phyloP scores from a whole-genome alignment of 2,329 filamentous ascomycete species.

The Aspergillus ibericus region DNA sequence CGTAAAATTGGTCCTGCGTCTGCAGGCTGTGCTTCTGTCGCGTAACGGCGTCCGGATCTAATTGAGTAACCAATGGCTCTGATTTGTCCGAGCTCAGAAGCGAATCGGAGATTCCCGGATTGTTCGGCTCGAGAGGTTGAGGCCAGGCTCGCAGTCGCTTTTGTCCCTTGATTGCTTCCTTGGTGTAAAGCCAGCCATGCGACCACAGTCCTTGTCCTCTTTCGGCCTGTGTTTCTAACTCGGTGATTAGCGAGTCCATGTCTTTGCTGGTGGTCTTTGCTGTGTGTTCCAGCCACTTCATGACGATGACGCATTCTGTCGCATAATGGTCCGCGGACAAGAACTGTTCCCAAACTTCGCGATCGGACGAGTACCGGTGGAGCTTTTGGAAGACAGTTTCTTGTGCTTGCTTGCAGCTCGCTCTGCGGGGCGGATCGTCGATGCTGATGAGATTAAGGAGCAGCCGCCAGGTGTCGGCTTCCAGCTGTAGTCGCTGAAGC shows the following conservation, averaged over 20 bases:
- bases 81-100: conserved; percentile 60
- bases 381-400: conserved; percentile 44
- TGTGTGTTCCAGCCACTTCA: conserved; percentile 83
- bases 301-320: conserved; percentile 73
- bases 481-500: conserved; percentile 68
- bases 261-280: conserved; percentile 67
- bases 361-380: conserved; percentile 59
- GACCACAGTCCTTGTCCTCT: conserved; percentile 75
- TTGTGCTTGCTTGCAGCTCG: conserved; percentile 41
- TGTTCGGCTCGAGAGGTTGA: conserved; percentile 64
- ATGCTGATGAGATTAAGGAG: conserved; percentile 72
- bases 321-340: conserved; percentile 70
- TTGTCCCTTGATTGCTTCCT: conserved; percentile 82
- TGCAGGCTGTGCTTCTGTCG: conserved; percentile 76
- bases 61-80: conserved; percentile 73
- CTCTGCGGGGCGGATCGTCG: conserved; percentile 56
- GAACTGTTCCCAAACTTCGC: conserved; percentile 71
- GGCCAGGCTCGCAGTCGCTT: conserved; percentile 74
- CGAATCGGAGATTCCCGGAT: conserved; percentile 56
- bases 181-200: conserved; percentile 90
- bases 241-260: conserved; percentile 72
- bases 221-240: conserved; percentile 73
- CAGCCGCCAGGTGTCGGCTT: conserved; percentile 89
- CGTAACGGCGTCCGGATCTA: conserved; percentile 87
- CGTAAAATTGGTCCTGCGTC: conserved; percentile 81